Percentiles rank a stretch among this genome's conserved stretches.
Evolutionary conservation across 331 rosid species (phyloP).

Genomic region (Cydonia oblonga): DNA sequence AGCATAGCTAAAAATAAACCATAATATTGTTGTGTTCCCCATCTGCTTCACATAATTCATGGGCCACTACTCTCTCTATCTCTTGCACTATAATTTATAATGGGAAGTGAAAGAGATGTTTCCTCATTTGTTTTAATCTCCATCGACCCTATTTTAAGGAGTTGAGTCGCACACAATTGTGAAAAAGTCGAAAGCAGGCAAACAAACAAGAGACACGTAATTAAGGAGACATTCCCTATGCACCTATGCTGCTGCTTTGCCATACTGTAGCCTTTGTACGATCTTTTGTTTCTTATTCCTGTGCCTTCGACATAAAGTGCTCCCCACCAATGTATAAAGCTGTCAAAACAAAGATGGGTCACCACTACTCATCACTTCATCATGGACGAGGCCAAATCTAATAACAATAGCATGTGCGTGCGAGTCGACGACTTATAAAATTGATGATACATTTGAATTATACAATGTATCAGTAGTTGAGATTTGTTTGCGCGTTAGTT

Average conservation of each 20-base stretch:
- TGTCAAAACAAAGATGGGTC: background rate
- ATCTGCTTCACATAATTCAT: slow-evolving; percentile 16
- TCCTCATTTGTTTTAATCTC: background rate
- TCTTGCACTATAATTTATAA: too few relatives aligned
- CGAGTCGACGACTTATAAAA: background rate
- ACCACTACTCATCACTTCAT: background rate
- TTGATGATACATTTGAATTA: background rate
- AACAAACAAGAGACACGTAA: background rate
- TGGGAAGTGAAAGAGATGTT: slow-evolving; percentile 40
- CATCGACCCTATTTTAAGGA: slow-evolving; percentile 24
- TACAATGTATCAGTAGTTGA: background rate
- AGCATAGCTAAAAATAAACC: too few relatives aligned
- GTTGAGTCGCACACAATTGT: background rate
- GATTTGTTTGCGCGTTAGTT: background rate
- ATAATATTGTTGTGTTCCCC: slow-evolving; percentile 18
- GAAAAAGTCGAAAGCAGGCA: background rate
- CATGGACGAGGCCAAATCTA: background rate
- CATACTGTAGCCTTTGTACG: background rate
- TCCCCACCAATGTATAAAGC: background rate
- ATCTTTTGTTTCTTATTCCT: too few relatives aligned
- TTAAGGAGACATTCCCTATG: slow-evolving; percentile 18
- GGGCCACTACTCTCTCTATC: background rate
- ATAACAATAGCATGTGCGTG: background rate
- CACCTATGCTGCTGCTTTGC: background rate
- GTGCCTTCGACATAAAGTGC: background rate